Conservation (phyloP, 2,329 filamentous ascomycete genomes). For the Bipolaris gigantea region DNA sequence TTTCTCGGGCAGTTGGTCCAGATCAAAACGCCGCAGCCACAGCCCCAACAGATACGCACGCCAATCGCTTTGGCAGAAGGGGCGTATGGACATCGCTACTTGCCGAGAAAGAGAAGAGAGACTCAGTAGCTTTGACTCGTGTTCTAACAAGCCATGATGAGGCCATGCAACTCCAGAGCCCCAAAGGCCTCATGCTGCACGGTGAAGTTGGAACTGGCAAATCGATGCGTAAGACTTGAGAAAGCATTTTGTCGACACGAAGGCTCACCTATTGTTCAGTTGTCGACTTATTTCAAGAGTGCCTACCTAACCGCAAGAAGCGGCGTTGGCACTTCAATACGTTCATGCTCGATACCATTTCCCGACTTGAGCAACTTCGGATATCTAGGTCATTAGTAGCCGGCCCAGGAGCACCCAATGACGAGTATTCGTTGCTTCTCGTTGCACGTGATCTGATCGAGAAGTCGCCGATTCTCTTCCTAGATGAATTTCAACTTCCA, state of each 20-base stretch:
- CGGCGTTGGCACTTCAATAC: slow-evolving; percentile 81
- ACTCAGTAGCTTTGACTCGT: slow-evolving; percentile 64
- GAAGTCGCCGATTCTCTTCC: slow-evolving; percentile 73
- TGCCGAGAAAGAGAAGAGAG: slow-evolving; percentile 55
- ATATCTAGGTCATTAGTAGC: slow-evolving; percentile 34
- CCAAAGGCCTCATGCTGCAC: slow-evolving; percentile 73
- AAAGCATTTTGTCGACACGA: too few relatives aligned
- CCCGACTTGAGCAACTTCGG: slow-evolving; percentile 69
- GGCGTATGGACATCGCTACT: slow-evolving; percentile 61
- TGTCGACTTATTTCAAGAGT: slow-evolving; percentile 78
- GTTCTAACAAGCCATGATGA: slow-evolving; percentile 71
- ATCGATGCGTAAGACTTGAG: slow-evolving; percentile 59
- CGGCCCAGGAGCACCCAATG: slow-evolving; percentile 30
- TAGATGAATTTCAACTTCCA: slow-evolving; percentile 83
- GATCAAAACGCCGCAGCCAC: slow-evolving; percentile 21
- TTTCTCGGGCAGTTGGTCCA: slow-evolving; percentile 52
- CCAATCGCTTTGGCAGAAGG: slow-evolving; percentile 32
- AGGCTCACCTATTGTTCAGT: slow-evolving; percentile 38
- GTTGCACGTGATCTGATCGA: slow-evolving; percentile 76
- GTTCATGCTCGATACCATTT: slow-evolving; percentile 79
- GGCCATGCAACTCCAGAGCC: slow-evolving; percentile 71
- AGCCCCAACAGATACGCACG: slow-evolving; percentile 38
- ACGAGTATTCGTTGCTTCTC: slow-evolving; percentile 71
- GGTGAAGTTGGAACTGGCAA: slow-evolving; percentile 84
- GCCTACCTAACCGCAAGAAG: slow-evolving; percentile 72